Evolutionary conservation across 441 rosid genomes (phyloP), one percentile per base, ranked within the genome.

Genomic region (Theobroma grandiflorum): DNA sequence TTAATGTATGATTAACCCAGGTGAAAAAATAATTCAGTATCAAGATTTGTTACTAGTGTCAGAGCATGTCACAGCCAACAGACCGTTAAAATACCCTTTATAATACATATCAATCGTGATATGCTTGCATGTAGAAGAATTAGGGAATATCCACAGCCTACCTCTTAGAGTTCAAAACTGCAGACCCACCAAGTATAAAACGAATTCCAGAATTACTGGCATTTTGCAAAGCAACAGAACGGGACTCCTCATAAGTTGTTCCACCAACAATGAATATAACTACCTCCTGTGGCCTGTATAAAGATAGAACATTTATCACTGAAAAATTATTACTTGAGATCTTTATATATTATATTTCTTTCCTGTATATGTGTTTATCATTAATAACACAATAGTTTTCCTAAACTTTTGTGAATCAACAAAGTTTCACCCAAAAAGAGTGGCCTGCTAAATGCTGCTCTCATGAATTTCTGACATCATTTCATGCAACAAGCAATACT

Each of bases 191-290:
- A 8, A 95, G 95, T 58, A 95, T 85, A 80, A 95, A 95, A 70
- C 98, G 97, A 83, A 93, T 82, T 70, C 99, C 98, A 26, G 91
- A 76, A 86, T 89, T 93, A 83, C 85, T 90, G 37, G 95, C 92
- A 77, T 96, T 96, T 76, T 88, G 96, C 53, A 91, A 84, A 74
- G 98, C 94, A 80, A 96, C 96, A 63, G 88, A 83, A 10, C 98
- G 97, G 8, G 98, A 88, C 82, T 96, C 99, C 87, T 95, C 99
- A 69, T 95, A 95, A 18, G 98, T 96, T 75, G 98, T 96, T 69
- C 99, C 99, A 18, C 99, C 99, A 62, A 96, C 96, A 85, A 95
- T 79, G 81, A 96, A 96, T 55, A 96, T 89, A 72, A 96, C 81
- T 82, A 96, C 98, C 77, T 96, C 99, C 81, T 91, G 99, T 22